Base-by-base conservation (phyloP, 345 rosid genomes). In the Leavenworthia alabamica region DNA sequence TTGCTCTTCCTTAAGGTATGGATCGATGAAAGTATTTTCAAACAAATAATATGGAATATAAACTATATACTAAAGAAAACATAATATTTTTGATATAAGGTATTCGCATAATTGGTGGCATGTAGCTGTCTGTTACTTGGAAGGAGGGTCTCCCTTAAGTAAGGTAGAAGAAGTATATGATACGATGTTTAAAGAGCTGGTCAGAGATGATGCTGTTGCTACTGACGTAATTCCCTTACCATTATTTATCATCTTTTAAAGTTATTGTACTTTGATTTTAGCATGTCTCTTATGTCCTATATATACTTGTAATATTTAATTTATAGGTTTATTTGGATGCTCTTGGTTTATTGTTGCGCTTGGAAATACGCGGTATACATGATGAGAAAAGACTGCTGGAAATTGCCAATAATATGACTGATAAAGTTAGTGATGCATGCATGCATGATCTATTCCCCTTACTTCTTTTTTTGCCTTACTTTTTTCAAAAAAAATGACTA, bases 91-190 rank as follows among this genome's bases (percentile, higher is more conserved):
- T 22, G 16, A 57, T 20, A n/a, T 15, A 62, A 90, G 97, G 86
- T 71, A 64, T 42, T 86, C 96, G 10, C 96, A 91, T 73, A 84
- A 88, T 67, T 91, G 98, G 98, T 91, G 98, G 96, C 95, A 88
- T 45, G 79, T 84, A 23, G 89, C 88, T 39, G 83, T 91, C 55
- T 91, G 95, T 77, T 91, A 84, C 80, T 60, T 91, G 75, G 96
- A 86, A 83, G 94, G 92, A 57, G 79, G 85, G 72, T 71, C 85
- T 64, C 72, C 80, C 2, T 70, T 80, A 6, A 60, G 59, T 49
- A 82, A 77, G 40, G 78, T 86, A 32, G 42, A 77, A 58, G 88
- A 83, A 27, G 53, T 88, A 64, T 88, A 88, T 28, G 91, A 91
- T 51, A n/a, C 71, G 45, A 86, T 91, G 69, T 82, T 81, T 86